phyloP scores from a whole-genome alignment of 495 filamentous ascomycete species.

The Neurospora sp. region DNA sequence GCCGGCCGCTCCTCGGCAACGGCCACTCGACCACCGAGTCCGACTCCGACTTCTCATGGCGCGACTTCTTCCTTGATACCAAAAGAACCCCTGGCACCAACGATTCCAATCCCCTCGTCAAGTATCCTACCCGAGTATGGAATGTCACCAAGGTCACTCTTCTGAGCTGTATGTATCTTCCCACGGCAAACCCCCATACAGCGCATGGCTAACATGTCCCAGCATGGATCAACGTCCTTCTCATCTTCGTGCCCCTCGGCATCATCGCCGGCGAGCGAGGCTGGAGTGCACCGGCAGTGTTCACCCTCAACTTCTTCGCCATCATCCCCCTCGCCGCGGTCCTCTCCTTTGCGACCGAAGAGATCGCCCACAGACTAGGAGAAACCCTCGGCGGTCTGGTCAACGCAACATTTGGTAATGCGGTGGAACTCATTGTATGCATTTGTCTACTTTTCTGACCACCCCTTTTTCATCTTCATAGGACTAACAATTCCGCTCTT shows the following conservation, averaged over 20 bases:
- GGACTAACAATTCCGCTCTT: constrained; percentile 7
- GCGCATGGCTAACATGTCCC: constrained; percentile 1
- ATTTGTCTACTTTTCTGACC: too few relatives aligned
- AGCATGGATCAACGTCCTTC: constrained; percentile 75
- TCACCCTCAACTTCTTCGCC: constrained; percentile 87
- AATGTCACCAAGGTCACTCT: constrained; percentile 44
- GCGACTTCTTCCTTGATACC: constrained; percentile 35
- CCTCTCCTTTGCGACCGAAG: constrained; percentile 91
- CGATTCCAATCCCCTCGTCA: constrained; percentile 41
- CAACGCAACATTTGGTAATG: constrained; percentile 96
- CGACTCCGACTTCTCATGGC: constrained; percentile 8
- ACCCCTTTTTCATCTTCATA: constrained; percentile 4
- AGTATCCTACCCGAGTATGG: constrained; percentile 44
- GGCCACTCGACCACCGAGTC: neutral
- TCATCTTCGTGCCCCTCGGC: constrained; percentile 84
- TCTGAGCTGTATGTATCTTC: constrained; percentile 41
- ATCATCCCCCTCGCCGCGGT: constrained; percentile 90
- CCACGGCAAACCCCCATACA: neutral
- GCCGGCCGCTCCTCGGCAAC: neutral
- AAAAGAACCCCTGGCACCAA: constrained; percentile 36
- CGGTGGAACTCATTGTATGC: constrained; percentile 94
- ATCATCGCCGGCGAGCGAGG: constrained; percentile 64
- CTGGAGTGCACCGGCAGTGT: constrained; percentile 69
- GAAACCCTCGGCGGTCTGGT: constrained; percentile 86
- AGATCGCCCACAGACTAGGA: constrained; percentile 72